These are phyloP conservation scores for Magnaporthales sp. DNA, from an alignment of 2,329 filamentous ascomycete genomes.

Conservation along the genomic window DNA sequence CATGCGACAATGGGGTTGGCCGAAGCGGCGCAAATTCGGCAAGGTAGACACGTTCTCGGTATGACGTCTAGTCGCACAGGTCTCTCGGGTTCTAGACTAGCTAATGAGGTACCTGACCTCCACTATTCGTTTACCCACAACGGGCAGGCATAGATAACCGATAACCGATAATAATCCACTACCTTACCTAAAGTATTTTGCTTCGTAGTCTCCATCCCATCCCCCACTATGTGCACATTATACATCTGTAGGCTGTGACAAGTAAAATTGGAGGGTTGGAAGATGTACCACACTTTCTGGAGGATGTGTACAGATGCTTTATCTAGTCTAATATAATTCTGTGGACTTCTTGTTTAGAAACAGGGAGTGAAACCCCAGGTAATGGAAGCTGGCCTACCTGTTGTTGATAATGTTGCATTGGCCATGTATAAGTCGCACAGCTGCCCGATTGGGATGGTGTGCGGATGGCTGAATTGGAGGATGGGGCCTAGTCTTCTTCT, in stretches of 20 bases:
- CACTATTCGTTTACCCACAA: neutral
- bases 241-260: neutral
- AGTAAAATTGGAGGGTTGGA: neutral
- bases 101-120: neutral
- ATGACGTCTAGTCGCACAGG: neutral
- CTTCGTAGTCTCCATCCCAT: no score
- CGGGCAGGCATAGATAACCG: neutral
- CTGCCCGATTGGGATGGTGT: constrained; percentile 1
- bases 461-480: neutral
- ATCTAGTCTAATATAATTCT: neutral
- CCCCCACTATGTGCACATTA: no score
- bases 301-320: neutral
- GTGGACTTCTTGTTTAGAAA: neutral
- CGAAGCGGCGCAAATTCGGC: neutral
- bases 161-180: neutral
- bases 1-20: neutral
- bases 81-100: neutral
- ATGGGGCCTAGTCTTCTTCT: neutral
- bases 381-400: neutral
- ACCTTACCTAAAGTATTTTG: no score
- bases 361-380: neutral
- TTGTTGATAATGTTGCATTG: neutral
- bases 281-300: neutral
- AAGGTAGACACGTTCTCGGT: neutral
- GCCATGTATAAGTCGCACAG: neutral